phyloP scores from a whole-genome alignment of 2,329 filamentous ascomycete species.

The Nothophoma quercina region DNA sequence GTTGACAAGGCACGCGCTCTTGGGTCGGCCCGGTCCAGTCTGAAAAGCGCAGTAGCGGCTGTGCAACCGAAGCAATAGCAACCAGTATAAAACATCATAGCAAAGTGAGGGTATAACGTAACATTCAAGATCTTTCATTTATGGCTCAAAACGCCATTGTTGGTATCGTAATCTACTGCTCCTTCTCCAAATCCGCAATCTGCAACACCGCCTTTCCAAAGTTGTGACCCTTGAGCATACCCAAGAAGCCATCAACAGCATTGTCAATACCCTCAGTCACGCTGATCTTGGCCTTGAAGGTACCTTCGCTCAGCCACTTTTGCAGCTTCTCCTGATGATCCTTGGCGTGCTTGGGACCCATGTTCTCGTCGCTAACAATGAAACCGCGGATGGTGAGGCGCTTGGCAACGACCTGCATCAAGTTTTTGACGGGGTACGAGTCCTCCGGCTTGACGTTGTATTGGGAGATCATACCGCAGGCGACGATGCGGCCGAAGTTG shows the following conservation, averaged over 20 bases:
- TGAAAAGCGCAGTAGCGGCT: background rate
- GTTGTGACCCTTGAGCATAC: conserved; percentile 79
- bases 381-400: conserved; percentile 77
- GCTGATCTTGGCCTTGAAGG: conserved; percentile 73
- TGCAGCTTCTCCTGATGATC: conserved; percentile 80
- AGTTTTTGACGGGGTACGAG: conserved; percentile 71
- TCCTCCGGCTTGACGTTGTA: conserved; percentile 72
- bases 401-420: conserved; percentile 71
- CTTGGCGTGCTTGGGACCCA: conserved; percentile 70
- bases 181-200: conserved; percentile 55
- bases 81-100: background rate
- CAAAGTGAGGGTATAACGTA: background rate
- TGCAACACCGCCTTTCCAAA: conserved; percentile 86
- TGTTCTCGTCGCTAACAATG: conserved; percentile 70
- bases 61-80: background rate
- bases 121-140: conserved; percentile 2
- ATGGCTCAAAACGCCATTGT: conserved; percentile 1
- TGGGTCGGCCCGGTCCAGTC: no score
- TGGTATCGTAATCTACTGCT: conserved; percentile 29
- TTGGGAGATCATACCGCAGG: conserved; percentile 72
- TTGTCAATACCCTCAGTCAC: conserved; percentile 81
- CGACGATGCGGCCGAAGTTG: conserved; percentile 68
- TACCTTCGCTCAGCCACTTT: conserved; percentile 78
- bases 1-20: no score
- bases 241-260: conserved; percentile 74